These are phyloP conservation scores for Ricinus communis DNA, from an alignment of 345 rosid species.

Conservation along the genomic window DNA sequence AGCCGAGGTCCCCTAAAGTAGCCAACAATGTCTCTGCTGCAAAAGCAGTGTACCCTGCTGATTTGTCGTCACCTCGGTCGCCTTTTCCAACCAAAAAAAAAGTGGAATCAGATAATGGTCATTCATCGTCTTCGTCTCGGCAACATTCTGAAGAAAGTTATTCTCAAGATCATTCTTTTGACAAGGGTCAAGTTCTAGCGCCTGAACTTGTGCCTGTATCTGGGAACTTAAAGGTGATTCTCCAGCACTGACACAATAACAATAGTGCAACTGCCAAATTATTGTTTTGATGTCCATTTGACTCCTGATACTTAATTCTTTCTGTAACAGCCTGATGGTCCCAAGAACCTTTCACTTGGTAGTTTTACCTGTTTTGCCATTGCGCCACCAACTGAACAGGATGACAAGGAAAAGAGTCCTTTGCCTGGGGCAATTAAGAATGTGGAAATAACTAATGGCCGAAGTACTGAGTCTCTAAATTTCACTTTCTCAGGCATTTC, in stretches of 20 bases:
- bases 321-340: conserved; percentile 26
- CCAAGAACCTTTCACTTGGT: conserved; percentile 24
- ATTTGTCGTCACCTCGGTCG: conserved; percentile 34
- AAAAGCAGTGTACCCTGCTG: conserved; percentile 25
- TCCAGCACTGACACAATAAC: not conserved
- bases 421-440: conserved; percentile 18
- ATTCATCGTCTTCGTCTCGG: conserved; percentile 42
- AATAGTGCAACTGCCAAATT: not conserved
- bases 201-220: conserved; percentile 30
- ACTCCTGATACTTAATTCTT: not conserved
- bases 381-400: conserved; percentile 20
- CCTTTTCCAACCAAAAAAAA: conserved; percentile 33
- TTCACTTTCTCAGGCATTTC: conserved; percentile 45
- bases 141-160: conserved; percentile 37
- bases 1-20: conserved; percentile 41
- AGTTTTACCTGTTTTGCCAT: conserved; percentile 22
- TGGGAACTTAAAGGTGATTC: conserved; percentile 24
- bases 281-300: not conserved
- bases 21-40: conserved; percentile 26
- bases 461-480: conserved; percentile 26
- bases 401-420: conserved; percentile 27
- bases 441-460: conserved; percentile 18
- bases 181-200: conserved; percentile 36
- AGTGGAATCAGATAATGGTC: conserved; percentile 31
- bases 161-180: conserved; percentile 43